Evolutionary conservation across 228 moss, liverwort and hornwort species (phyloP).

Genomic region (Sphagnum fallax): DNA sequence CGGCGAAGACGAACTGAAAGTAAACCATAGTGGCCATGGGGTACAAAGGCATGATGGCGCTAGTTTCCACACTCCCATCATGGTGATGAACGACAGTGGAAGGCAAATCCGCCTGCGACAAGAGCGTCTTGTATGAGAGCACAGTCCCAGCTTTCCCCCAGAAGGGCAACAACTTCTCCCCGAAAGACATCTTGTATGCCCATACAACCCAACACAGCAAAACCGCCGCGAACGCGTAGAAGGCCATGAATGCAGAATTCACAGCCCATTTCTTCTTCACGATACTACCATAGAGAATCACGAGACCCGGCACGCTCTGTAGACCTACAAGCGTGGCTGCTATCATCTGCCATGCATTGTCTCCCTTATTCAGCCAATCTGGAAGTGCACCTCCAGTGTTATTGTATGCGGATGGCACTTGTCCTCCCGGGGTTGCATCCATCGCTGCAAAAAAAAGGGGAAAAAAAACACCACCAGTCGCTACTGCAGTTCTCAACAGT

Average conservation of each 20-base stretch:
- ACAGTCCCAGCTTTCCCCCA: conserved; percentile 57
- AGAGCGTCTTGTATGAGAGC: conserved; percentile 22
- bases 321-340: conserved; percentile 51
- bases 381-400: conserved; percentile 19
- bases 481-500: too few relatives aligned
- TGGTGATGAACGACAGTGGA: conserved; percentile 14
- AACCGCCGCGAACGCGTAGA: conserved; percentile 58
- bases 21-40: conserved; percentile 64
- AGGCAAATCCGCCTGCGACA: conserved; percentile 26
- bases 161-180: conserved; percentile 37
- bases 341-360: conserved; percentile 62
- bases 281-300: conserved; percentile 58
- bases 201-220: conserved; percentile 62
- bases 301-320: conserved; percentile 58
- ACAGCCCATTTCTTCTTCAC: conserved; percentile 78
- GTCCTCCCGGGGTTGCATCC: not conserved
- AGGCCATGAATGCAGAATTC: conserved; percentile 66
- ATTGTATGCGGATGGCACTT: conserved; percentile 25
- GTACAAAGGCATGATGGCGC: conserved; percentile 13
- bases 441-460: not conserved
- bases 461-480: too few relatives aligned
- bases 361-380: conserved; percentile 65
- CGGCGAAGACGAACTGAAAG: conserved; percentile 67
- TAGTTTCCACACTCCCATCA: not conserved
- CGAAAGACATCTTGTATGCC: conserved; percentile 73